Evolutionary conservation across 495 filamentous ascomycete genomes (phyloP).

Genomic region (Polyplosphaeria fusca): DNA sequence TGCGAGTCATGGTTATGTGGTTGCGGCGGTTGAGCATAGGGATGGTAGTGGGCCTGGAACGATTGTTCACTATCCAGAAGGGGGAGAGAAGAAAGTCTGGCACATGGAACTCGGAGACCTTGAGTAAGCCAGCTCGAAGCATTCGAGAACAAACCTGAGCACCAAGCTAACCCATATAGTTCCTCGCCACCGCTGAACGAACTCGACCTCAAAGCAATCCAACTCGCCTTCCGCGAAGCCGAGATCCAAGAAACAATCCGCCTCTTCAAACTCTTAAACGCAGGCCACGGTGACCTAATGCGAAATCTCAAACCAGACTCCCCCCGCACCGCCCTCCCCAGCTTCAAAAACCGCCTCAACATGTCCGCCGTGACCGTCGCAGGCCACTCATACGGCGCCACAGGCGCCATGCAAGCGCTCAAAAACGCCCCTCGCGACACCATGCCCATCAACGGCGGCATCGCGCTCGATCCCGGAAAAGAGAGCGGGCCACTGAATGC

Average conservation of each 20-base stretch:
- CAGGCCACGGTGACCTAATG: constrained; percentile 42
- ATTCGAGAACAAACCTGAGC: not conserved
- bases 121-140: constrained; percentile 9
- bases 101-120: constrained; percentile 28
- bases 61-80: constrained; percentile 39
- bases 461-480: constrained; percentile 44
- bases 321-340: constrained; percentile 28
- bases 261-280: constrained; percentile 46
- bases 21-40: constrained; percentile 53
- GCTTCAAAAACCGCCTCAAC: constrained; percentile 41
- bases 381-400: constrained; percentile 56
- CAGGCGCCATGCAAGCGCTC: constrained; percentile 50
- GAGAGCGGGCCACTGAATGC: constrained; percentile 50
- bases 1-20: constrained; percentile 51
- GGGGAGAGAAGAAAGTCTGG: constrained; percentile 34
- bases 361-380: constrained; percentile 45
- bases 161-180: constrained; percentile 4
- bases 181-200: constrained; percentile 16
- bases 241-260: constrained; percentile 52
- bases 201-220: constrained; percentile 44
- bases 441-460: constrained; percentile 33
- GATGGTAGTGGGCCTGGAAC: constrained; percentile 54
- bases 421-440: constrained; percentile 17
- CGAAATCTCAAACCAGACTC: constrained; percentile 33
- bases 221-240: constrained; percentile 52